These are phyloP conservation scores for Silybum marianum DNA, from an alignment of 129 eudicot species.

Conservation along the genomic window DNA sequence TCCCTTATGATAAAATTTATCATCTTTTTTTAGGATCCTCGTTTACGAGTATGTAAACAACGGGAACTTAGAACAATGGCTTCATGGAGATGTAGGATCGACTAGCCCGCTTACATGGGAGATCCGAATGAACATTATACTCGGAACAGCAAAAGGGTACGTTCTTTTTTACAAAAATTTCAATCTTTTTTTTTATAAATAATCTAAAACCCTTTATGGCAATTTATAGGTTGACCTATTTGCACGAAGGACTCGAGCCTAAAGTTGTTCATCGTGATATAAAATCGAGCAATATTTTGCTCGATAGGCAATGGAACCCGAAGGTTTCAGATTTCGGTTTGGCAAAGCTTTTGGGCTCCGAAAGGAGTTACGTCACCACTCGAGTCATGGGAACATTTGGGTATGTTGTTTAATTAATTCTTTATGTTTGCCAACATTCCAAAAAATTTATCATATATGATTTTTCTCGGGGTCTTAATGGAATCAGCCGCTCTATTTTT, in stretches of 20 bases:
- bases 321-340: conserved; percentile 86
- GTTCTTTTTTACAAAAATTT: not conserved
- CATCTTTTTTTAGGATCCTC: conserved; percentile 61
- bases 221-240: conserved; percentile 69
- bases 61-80: conserved; percentile 93
- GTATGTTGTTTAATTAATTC: conserved; percentile 40
- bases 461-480: not conserved
- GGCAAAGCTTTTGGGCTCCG: conserved; percentile 87
- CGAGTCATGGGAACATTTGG: conserved; percentile 99
- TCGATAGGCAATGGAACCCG: conserved; percentile 75
- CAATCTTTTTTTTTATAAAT: conserved; percentile 3
- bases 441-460: not conserved
- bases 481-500: not conserved
- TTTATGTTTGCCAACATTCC: not conserved
- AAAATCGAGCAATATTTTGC: conserved; percentile 81
- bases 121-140: conserved; percentile 71
- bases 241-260: conserved; percentile 92
- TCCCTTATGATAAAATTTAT: conserved; percentile 5
- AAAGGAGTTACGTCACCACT: conserved; percentile 74
- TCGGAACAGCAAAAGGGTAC: conserved; percentile 92
- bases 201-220: conserved; percentile 16
- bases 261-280: conserved; percentile 91
- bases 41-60: conserved; percentile 83
- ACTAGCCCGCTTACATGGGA: conserved; percentile 89
- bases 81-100: conserved; percentile 90